These are phyloP conservation scores for Chaetomium sp. DNA, from an alignment of 2,329 filamentous ascomycete genomes.

Conservation along the genomic window DNA sequence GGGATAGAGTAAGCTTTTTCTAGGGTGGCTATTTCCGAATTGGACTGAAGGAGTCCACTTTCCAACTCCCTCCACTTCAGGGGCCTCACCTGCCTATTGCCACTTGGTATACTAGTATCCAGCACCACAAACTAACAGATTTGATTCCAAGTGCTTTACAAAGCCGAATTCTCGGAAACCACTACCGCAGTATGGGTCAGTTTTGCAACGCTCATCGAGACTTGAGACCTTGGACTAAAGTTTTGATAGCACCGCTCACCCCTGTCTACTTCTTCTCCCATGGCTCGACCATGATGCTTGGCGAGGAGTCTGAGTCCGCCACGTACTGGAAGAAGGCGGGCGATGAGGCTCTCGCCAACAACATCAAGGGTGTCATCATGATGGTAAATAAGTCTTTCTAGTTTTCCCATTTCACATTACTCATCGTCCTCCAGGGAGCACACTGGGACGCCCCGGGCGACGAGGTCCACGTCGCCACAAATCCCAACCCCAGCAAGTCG, in stretches of 20 bases:
- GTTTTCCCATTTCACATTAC: not conserved
- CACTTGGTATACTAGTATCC: not conserved
- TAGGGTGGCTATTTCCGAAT: not conserved
- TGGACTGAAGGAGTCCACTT: not conserved
- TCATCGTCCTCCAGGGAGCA: not conserved
- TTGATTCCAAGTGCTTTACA: not conserved
- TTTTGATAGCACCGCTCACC: slow-evolving; percentile 7
- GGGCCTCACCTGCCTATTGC: not conserved
- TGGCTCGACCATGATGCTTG: slow-evolving; percentile 73
- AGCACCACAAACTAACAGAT: not conserved
- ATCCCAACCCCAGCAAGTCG: not conserved
- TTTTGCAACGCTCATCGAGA: not conserved
- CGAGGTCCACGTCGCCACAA: not conserved
- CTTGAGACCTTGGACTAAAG: not conserved
- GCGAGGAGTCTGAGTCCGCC: slow-evolving; percentile 62
- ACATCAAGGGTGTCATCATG: not conserved
- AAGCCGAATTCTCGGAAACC: not conserved
- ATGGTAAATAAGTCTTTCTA: not conserved
- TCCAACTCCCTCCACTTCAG: not conserved
- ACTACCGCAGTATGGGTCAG: not conserved
- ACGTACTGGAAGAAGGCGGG: slow-evolving; percentile 68
- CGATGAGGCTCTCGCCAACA: slow-evolving; percentile 59
- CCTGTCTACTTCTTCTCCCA: slow-evolving; percentile 70
- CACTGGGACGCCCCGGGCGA: not conserved
- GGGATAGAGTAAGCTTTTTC: not conserved